Base-by-base conservation (phyloP, 2,329 filamentous ascomycete genomes). In the Claviceps fusiformis region DNA sequence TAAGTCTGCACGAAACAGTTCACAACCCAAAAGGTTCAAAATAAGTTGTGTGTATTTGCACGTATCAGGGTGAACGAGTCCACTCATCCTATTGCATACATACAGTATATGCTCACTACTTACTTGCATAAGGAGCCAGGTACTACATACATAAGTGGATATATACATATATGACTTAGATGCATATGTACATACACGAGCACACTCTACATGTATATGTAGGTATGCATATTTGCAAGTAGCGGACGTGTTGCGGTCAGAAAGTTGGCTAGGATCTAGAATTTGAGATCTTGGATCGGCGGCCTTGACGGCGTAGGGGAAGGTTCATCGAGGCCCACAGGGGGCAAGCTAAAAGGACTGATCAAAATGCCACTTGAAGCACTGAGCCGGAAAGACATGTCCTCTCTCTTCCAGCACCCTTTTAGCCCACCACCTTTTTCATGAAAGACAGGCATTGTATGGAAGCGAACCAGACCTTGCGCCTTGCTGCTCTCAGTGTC, bases 371-470 rank as follows among this genome's bases (percentile, higher is more conserved):
- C 91, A 62, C 80, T 84, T 3, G 80, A 79, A 63, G 89, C 78
- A 67, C 89, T 95, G 53, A 98, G 72, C 58, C 84, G 91, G 68
- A 98, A 98, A 5, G 90, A 90, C 70, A 95, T 79, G 69, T 96
- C 90, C 64, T 95, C 88, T 29, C 87, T 83, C 54, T 85, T 78
- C 59, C 82, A 83, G 56, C 80, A 80, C 44, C 80, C 76, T 57
- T 82, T 82, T 2, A 81, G 78, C 10, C 89, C 89, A 2, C 90
- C 90, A 1, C 93, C 92, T 61, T 87, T 89, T 66, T 97, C 92
- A 57, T 95, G 88, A 60, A 89, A 85, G 0, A 95, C 76, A 0
- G 93, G 92, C 41, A 97, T 70, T 54, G 85, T 85, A 67, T 95
- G 89, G 0, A 95, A 81, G 58, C 84, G 87, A 19, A 97, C 72